Evolutionary conservation across 2,329 filamentous ascomycete species (phyloP), one percentile per base, ranked within the genome.

Genomic region (Diplodia intermedia): DNA sequence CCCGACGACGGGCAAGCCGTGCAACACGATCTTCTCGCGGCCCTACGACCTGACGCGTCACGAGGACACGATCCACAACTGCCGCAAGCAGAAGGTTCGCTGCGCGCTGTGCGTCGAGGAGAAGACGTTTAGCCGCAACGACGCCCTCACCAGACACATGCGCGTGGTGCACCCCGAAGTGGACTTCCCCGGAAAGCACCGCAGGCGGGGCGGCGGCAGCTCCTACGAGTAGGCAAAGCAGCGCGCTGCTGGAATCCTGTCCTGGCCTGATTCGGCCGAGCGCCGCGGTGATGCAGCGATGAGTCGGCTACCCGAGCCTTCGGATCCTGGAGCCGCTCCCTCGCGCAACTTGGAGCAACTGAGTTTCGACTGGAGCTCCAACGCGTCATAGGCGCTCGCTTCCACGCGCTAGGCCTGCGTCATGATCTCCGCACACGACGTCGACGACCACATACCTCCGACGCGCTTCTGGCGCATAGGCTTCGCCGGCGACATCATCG

Each of bases 1-100:
- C 79, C 94, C 94, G 1, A 94, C 92, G 71, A 98, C 95, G 0
- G 92, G 93, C 71, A 97, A 97, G 82, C 91, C 93, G 0, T 98
- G 95, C 86, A 94, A 92, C 77, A 96, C 93, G 0, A 85, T 97
- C 66, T 98, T 99, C 80, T 97, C 94, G 0, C 86, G 95, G 23
- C 95, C 95, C 1, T 99, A 99, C 83, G 95, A 99, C 79, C 85
- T 99, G 65, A 99, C 95, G 0, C 87, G 95, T 26, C 95, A 99
- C 77, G 95, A 99, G 79, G 94, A 97, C 72, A 98, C 95, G 0
- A 98, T 98, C 71, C 95, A 98, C 85, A 97, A 97, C 74, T 90
- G 89, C 1, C 89, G 92, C 74, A 97, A 97, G 84, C 90, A 94
- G 79, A 98, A 98, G 83, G 93, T 97, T 8, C 90, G 93, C 54